phyloP scores from a whole-genome alignment of 176 grass and related monocot species.

The Metroxylon sagu region DNA sequence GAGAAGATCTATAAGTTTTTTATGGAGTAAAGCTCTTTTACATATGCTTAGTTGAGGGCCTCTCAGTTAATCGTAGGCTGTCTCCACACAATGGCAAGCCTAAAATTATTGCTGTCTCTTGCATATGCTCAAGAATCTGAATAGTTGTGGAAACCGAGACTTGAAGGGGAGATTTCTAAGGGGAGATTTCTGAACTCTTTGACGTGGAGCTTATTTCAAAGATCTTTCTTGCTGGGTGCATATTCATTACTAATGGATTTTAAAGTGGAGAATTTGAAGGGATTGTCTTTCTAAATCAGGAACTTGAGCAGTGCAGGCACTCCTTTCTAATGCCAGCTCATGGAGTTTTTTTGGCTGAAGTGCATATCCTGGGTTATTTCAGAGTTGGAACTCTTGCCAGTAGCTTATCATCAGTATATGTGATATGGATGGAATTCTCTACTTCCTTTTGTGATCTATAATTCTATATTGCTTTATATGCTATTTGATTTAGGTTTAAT shows the following conservation, averaged over 20 bases:
- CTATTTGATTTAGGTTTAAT: constrained; percentile 1
- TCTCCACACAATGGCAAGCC: constrained; percentile 25
- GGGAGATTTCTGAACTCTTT: constrained; percentile 23
- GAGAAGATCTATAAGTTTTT: too few relatives aligned
- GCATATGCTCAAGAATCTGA: constrained; percentile 54
- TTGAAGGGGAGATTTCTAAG: constrained; percentile 32
- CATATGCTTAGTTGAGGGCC: too few relatives aligned
- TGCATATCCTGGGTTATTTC: constrained; percentile 29
- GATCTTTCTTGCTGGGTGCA: constrained; percentile 28
- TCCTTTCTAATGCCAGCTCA: constrained; percentile 14
- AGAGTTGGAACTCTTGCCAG: constrained; percentile 29
- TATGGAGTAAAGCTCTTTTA: too few relatives aligned
- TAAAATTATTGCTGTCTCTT: constrained; percentile 52
- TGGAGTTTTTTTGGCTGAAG: constrained; percentile 8
- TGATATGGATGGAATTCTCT: constrained; percentile 52
- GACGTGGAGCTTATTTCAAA: constrained; percentile 20
- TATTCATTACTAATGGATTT: constrained; percentile 12
- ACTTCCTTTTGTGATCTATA: constrained; percentile 34
- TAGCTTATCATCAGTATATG: constrained; percentile 31
- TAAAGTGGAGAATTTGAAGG: not conserved
- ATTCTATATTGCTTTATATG: constrained; percentile 3
- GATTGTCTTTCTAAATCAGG: constrained; percentile 10
- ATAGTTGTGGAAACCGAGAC: constrained; percentile 36
- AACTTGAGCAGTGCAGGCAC: not conserved
- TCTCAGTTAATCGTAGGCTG: too few relatives aligned